phyloP scores from a whole-genome alignment of 805 yeast species.

The Tetrapisispora iriomotensis region DNA sequence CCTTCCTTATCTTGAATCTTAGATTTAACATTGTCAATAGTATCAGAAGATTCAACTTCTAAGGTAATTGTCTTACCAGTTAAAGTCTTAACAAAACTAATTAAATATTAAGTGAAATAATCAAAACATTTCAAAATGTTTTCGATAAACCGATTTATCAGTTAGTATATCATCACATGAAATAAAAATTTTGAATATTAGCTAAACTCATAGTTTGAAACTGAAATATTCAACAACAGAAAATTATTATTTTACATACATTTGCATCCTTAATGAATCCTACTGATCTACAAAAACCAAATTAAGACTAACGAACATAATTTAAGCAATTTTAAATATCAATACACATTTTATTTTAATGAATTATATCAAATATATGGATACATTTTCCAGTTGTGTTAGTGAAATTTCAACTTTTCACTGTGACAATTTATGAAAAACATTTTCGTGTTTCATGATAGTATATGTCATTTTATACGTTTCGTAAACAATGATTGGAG shows the following conservation, averaged over 20 bases:
- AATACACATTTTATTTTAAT: background rate
- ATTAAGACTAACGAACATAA: background rate
- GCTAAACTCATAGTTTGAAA: background rate
- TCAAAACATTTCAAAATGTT: too few species aligned
- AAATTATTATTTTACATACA: constrained; percentile 8
- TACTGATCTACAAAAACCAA: background rate
- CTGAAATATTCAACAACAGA: background rate
- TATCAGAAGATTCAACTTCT: constrained; percentile 98
- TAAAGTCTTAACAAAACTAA: constrained; percentile 70
- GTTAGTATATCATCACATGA: too few species aligned
- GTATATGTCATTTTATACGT: too few species aligned
- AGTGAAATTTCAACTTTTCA: background rate
- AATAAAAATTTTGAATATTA: too few species aligned
- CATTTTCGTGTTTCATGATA: background rate
- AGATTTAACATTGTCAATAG: constrained; percentile 97
- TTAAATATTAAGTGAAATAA: background rate
- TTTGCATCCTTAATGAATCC: constrained; percentile 11
- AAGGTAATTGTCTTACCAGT: constrained; percentile 94
- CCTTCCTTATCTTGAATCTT: constrained; percentile 99
- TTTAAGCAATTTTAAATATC: background rate
- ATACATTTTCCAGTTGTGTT: too few species aligned
- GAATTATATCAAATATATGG: too few species aligned
- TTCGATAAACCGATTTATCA: too few species aligned
- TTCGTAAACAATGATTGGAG: too few species aligned
- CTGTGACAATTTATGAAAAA: too few species aligned